These are phyloP conservation scores for Wickerhamiella brachini DNA, from an alignment of 805 yeast genomes.

Conservation along the genomic window DNA sequence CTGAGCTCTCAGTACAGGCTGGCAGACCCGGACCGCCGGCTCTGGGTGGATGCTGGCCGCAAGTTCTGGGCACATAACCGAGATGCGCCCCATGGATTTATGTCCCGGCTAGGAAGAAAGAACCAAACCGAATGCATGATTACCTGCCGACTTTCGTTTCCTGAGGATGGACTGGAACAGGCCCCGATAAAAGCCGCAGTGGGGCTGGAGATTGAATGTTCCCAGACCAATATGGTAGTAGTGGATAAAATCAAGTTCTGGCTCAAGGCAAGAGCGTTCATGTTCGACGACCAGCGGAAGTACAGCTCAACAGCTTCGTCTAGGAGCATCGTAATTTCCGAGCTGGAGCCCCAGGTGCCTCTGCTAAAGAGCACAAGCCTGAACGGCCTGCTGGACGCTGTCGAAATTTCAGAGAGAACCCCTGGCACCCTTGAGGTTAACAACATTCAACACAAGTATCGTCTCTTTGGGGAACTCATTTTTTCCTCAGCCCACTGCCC, in stretches of 20 bases:
- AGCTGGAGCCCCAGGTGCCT: background rate
- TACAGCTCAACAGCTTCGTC: background rate
- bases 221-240: background rate
- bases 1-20: no score
- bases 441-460: background rate
- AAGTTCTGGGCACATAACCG: background rate
- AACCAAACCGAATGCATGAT: background rate
- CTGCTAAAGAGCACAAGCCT: background rate
- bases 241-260: background rate
- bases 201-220: background rate
- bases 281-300: background rate
- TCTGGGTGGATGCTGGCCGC: background rate
- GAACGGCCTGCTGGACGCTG: background rate
- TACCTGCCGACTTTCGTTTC: background rate
- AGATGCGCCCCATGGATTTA: background rate
- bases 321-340: background rate
- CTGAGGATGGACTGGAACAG: background rate
- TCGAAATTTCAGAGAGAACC: background rate
- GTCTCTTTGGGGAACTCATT: background rate
- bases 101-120: background rate
- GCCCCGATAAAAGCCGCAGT: background rate
- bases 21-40: background rate
- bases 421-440: background rate
- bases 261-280: background rate
- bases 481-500: background rate